These are phyloP conservation scores for Coemansia sp. DNA, from an alignment of 192 early-diverging fungal species.

Conservation along the genomic window DNA sequence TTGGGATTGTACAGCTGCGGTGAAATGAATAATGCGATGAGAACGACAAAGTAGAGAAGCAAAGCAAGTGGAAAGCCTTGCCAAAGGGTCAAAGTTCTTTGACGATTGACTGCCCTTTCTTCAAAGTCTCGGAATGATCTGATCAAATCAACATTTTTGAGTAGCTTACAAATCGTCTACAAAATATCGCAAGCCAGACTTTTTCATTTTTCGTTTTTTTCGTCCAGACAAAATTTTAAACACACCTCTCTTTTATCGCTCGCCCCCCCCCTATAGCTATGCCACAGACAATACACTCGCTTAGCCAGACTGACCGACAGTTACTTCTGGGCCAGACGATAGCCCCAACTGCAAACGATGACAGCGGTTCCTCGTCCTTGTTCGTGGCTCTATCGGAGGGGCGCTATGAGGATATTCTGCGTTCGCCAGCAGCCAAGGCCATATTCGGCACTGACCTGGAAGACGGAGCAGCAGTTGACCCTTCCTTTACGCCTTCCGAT, in stretches of 20 bases:
- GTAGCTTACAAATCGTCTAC: not conserved
- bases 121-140: not conserved
- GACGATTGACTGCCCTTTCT: not conserved
- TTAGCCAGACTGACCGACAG: constrained; percentile 15
- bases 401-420: constrained; percentile 58
- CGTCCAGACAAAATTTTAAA: too few species aligned
- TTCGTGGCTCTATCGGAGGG: constrained; percentile 36
- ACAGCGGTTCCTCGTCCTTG: not conserved
- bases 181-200: not conserved
- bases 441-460: constrained; percentile 60
- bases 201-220: not conserved
- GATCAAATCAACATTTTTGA: not conserved
- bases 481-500: constrained; percentile 45
- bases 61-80: too few species aligned
- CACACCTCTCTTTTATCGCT: too few species aligned
- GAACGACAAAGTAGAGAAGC: not conserved
- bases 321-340: constrained; percentile 34
- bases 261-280: not conserved
- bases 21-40: not conserved
- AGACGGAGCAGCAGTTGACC: constrained; percentile 14
- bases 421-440: constrained; percentile 38
- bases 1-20: not conserved
- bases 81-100: too few species aligned
- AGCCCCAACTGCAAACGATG: not conserved
- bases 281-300: not conserved